Evolutionary conservation across 768 basidiomycete species (phyloP).

Genomic region (Pisolithus microcarpus): DNA sequence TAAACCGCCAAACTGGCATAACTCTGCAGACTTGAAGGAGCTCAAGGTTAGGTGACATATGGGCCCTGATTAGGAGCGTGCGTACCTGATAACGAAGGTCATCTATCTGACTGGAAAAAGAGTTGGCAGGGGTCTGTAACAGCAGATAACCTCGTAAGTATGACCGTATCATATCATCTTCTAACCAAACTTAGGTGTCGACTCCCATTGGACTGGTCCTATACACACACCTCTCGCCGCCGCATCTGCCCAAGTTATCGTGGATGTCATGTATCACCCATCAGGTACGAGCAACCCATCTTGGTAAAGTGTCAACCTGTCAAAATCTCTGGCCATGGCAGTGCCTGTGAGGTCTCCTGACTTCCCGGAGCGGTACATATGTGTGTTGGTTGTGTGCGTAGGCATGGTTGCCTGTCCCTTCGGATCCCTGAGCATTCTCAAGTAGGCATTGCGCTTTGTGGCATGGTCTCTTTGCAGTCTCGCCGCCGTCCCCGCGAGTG

Average conservation of each 20-base stretch:
- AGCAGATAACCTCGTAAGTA: constrained; percentile 20
- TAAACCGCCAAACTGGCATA: constrained; percentile 19
- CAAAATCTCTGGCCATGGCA: constrained; percentile 17
- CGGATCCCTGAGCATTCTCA: too few species aligned
- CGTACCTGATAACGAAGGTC: constrained; percentile 23
- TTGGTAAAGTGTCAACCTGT: constrained; percentile 12
- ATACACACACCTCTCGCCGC: constrained; percentile 4
- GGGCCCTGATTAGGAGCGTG: constrained; percentile 2
- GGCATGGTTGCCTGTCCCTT: too few species aligned
- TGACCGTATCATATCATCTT: constrained; percentile 9
- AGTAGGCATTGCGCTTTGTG: too few species aligned
- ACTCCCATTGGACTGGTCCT: constrained; percentile 13
- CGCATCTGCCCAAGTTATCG: not conserved
- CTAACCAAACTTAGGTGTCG: constrained; percentile 29
- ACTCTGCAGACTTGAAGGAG: constrained; percentile 21
- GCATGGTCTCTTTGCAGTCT: not conserved
- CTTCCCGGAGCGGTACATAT: not conserved
- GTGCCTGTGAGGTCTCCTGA: constrained; percentile 13
- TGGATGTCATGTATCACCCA: constrained; percentile 13
- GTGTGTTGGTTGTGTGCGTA: too few species aligned
- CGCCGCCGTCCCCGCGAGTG: not conserved
- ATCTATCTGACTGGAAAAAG: constrained; percentile 9
- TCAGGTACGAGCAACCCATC: constrained; percentile 7
- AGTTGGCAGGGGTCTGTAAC: constrained; percentile 20
- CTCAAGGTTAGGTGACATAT: constrained; percentile 9